Evolutionary conservation across 169 alveolate species (phyloP), one percentile per base, ranked within the genome.

Genomic region (Plasmodium gallinaceum): DNA sequence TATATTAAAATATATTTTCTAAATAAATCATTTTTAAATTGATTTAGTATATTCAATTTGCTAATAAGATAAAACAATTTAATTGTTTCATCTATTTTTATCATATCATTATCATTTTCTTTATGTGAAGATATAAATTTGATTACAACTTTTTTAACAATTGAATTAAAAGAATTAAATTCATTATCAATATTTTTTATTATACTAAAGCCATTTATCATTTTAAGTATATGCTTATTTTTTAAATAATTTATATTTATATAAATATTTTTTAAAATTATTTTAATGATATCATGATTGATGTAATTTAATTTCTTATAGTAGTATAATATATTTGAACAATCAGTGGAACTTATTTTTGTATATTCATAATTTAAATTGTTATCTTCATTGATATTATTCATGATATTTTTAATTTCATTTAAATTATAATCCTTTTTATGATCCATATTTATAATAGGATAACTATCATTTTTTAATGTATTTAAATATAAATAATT

Each of bases 31-130:
- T 83, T 66, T 62, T 61, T 83, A 26, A 8, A 43, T 24, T 83
- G 57, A 24, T 68, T 22, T 4, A 57, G 1, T 69, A 69, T 68
- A 43, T 12, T 18, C 26, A 83, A 71, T 72, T 68, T 83, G 14
- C 74, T 68, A 20, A 83, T 26, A 66, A 83, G 20, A 52, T 83
- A 83, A 69, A 83, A 24, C 60, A 83, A 14, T 48, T 83, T 83
- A 32, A 68, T 57, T 32, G 57, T 12, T 37, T 83, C 91, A 6
- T 83, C 91, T 10, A 24, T 39, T 62, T 57, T 68, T 52, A 32
- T 2, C 46, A 16, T 14, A 54, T 54, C 5, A 52, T 52, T 52
- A 52, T 7, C 20, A 52, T 51, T 51, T 22, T 46, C 70, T 12
- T 46, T 42, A 10, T 54, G 72, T 18, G 48, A 52, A 10, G 14